These are phyloP conservation scores for Candida glucosophila DNA, from an alignment of 1,139 yeast species.

Conservation along the genomic window DNA sequence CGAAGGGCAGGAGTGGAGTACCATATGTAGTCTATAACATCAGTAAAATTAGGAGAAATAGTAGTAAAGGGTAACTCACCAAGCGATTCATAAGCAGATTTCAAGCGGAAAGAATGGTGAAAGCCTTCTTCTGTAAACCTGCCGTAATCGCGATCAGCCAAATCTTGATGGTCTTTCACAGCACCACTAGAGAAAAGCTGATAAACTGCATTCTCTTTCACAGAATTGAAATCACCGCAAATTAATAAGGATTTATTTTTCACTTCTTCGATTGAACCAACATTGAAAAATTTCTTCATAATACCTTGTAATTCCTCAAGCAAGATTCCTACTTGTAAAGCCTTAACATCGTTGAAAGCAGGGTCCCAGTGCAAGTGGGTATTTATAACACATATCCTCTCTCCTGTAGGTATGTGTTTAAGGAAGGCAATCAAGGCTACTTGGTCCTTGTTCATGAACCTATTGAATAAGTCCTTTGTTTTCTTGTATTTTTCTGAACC, in stretches of 20 bases:
- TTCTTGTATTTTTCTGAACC: slow-evolving; percentile 83
- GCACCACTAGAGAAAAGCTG: slow-evolving; percentile 77
- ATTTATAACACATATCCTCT: slow-evolving; percentile 66
- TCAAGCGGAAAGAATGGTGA: slow-evolving; percentile 70
- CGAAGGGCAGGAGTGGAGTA: slow-evolving; percentile 71
- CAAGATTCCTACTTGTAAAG: slow-evolving; percentile 88
- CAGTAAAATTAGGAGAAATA: slow-evolving; percentile 86
- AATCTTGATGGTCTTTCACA: slow-evolving; percentile 66
- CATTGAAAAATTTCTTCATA: slow-evolving; percentile 42
- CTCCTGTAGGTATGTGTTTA: slow-evolving; percentile 67
- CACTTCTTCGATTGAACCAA: slow-evolving; percentile 41
- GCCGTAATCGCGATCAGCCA: slow-evolving; percentile 86
- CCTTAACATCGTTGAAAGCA: slow-evolving; percentile 88
- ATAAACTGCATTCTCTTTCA: slow-evolving; percentile 81
- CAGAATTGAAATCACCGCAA: slow-evolving; percentile 96
- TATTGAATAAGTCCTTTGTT: slow-evolving; percentile 88
- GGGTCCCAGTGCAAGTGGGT: slow-evolving; percentile 99
- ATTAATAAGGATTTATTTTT: slow-evolving; percentile 68
- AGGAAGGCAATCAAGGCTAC: slow-evolving; percentile 77
- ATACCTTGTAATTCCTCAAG: slow-evolving; percentile 76
- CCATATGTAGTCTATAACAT: slow-evolving; percentile 94
- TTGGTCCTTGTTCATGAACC: slow-evolving; percentile 94
- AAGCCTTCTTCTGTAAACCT: slow-evolving; percentile 85
- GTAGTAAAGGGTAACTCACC: slow-evolving; percentile 94
- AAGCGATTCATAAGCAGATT: slow-evolving; percentile 74